These are phyloP conservation scores for Orbilia blumenaviensis DNA, from an alignment of 2,329 filamentous ascomycete species.

Conservation along the genomic window DNA sequence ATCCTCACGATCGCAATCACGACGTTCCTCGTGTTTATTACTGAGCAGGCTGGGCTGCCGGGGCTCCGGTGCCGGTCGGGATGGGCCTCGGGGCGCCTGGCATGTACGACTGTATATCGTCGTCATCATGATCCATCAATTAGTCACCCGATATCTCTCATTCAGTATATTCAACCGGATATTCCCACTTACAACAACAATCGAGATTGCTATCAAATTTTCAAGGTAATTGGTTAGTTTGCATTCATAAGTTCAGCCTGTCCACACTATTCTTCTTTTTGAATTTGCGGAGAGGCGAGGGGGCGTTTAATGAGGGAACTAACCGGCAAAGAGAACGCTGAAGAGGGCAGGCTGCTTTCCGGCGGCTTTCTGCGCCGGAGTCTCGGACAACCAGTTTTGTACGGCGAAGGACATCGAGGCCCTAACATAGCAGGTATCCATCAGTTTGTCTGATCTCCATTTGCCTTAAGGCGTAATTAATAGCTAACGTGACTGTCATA, in stretches of 20 bases:
- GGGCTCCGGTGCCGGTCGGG: slow-evolving; percentile 33
- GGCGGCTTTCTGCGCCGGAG: slow-evolving; percentile 28
- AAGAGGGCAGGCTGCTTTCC: slow-evolving; percentile 46
- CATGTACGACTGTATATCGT: slow-evolving; percentile 43
- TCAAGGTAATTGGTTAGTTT: not conserved
- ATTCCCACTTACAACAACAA: slow-evolving; percentile 38
- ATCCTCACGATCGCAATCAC: too few relatives aligned
- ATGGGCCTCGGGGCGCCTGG: slow-evolving; percentile 24
- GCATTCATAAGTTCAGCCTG: too few relatives aligned
- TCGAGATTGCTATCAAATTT: slow-evolving; percentile 40
- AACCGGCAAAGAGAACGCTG: slow-evolving; percentile 44
- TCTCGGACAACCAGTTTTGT: slow-evolving; percentile 48
- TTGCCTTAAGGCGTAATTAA: not conserved
- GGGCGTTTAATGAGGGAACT: not conserved
- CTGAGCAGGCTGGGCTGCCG: slow-evolving; percentile 32
- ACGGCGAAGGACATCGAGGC: slow-evolving; percentile 51
- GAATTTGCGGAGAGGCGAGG: too few relatives aligned
- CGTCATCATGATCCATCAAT: slow-evolving; percentile 3
- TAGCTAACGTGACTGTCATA: not conserved
- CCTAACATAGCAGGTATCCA: slow-evolving; percentile 13
- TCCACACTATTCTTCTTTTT: too few relatives aligned
- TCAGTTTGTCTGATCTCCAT: not conserved
- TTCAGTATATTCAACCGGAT: not conserved
- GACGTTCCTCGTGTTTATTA: not conserved
- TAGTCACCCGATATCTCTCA: not conserved